Base-by-base conservation (phyloP, 495 filamentous ascomycete species). In the Halenospora varia region DNA sequence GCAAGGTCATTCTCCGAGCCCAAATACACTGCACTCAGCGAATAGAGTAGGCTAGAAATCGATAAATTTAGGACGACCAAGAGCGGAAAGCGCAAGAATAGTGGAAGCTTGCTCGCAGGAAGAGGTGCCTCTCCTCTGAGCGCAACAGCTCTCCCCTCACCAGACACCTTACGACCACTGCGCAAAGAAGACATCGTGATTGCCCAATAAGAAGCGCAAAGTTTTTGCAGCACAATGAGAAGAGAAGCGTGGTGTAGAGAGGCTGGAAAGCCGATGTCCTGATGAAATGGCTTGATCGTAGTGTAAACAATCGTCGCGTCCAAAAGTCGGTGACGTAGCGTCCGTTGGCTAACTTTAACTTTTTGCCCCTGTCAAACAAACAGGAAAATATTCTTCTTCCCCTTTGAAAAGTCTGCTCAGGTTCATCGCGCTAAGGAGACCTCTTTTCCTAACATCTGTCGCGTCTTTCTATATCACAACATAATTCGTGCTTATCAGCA, bases 11-110 rank as follows among this genome's bases (percentile, higher is more conserved):
- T 77, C 10, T 71, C 73, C 0, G 73, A 77, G 18, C 1, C 26
- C 70, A 72, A 73, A 48, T 77, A 72, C 2, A 73, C 64, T 22
- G 80, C 72, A 2, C 79, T 70, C 15, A 86, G 51, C 15, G 80
- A 76, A 61, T 85, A 84, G 1, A 85, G 72, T 2, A 81, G 49
- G 0, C 79, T 75, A 59, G 80, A 83, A 20, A 89, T 53, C 19
- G 71, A 66, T 46, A 92, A 72, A 70, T 83, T 93, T 55, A 86
- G 67, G 13, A 85, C 46, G 10, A 86, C 77, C 2, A 86, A 76
- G 2, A 92, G 73, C 18, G 79, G 73, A 61, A 92, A 89, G 35
- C 83, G 82, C 4, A 82, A 64, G 9, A 66, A 57, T 19, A 68
- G 62, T 2, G 86, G 85, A n/a, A 86, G 68, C 22, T 69, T 74